Percentiles rank a stretch among this genome's conserved stretches.
Conservation (phyloP, 1,139 yeast genomes). For the Geotrichum carabidarum region DNA sequence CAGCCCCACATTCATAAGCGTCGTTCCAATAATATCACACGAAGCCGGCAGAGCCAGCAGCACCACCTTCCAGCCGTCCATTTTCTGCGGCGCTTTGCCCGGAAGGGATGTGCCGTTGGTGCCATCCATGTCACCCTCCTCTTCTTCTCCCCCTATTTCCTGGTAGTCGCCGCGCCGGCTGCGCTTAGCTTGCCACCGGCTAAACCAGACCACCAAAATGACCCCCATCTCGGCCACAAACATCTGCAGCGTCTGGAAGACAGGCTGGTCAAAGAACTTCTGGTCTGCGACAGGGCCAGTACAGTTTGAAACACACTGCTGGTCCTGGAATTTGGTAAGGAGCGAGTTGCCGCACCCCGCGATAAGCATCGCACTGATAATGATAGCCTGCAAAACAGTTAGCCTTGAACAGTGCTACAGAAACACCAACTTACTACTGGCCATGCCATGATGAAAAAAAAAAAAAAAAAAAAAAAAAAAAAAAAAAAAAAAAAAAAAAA, state of each 20-base stretch:
- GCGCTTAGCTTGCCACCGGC: neutral
- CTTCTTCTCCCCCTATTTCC: neutral
- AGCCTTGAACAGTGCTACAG: neutral
- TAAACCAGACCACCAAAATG: constrained; percentile 39
- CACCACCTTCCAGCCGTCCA: constrained; percentile 16
- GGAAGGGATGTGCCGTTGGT: neutral
- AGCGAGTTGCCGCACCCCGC: constrained; percentile 72
- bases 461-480: too few species aligned
- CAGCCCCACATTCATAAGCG: constrained; percentile 70
- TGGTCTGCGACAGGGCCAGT: constrained; percentile 42
- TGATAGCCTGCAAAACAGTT: constrained; percentile 20
- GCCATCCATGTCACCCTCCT: neutral
- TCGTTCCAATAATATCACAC: constrained; percentile 70
- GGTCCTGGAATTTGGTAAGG: constrained; percentile 71
- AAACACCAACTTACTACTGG: neutral
- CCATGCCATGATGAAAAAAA: neutral
- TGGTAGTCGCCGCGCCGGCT: neutral
- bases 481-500: too few species aligned
- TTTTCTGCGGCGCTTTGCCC: neutral
- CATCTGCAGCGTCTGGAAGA: constrained; percentile 76
- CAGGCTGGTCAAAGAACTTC: constrained; percentile 66
- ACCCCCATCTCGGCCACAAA: constrained; percentile 64
- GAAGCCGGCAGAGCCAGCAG: constrained; percentile 57
- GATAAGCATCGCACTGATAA: constrained; percentile 42
- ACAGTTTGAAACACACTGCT: constrained; percentile 63